Conservation (phyloP, 1,139 yeast genomes). For the Debaryomyces coudertii region DNA sequence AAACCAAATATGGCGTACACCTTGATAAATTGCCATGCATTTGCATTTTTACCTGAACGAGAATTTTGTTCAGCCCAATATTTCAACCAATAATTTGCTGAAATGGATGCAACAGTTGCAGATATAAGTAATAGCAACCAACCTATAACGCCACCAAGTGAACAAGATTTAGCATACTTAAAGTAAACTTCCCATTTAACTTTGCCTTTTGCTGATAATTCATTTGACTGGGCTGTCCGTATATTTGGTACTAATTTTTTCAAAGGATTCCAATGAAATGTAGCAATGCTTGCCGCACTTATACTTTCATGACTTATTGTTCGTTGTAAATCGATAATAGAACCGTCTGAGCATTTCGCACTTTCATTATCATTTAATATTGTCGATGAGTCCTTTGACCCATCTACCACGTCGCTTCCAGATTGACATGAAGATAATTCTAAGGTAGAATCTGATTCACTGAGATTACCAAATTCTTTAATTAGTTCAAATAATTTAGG, state of each 20-base stretch:
- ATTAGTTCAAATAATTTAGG: constrained; percentile 32
- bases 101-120: constrained; percentile 26
- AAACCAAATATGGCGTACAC: constrained; percentile 29
- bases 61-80: constrained; percentile 42
- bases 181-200: constrained; percentile 37
- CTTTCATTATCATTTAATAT: neutral
- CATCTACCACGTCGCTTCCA: neutral
- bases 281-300: constrained; percentile 10
- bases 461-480: constrained; percentile 24
- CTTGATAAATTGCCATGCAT: constrained; percentile 20
- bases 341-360: neutral
- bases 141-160: constrained; percentile 28
- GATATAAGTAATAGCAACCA: constrained; percentile 28
- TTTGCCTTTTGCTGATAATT: constrained; percentile 33
- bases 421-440: neutral
- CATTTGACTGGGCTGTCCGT: constrained; percentile 33
- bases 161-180: constrained; percentile 42
- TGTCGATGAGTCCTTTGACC: constrained; percentile 2
- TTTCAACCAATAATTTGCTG: constrained; percentile 39
- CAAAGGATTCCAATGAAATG: constrained; percentile 37
- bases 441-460: neutral
- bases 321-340: neutral
- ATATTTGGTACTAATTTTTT: constrained; percentile 27
- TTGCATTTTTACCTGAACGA: constrained; percentile 26
- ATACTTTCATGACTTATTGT: constrained; percentile 4